These are phyloP conservation scores for Linnemannia schmuckeri DNA, from an alignment of 192 early-diverging fungal species.

Conservation along the genomic window DNA sequence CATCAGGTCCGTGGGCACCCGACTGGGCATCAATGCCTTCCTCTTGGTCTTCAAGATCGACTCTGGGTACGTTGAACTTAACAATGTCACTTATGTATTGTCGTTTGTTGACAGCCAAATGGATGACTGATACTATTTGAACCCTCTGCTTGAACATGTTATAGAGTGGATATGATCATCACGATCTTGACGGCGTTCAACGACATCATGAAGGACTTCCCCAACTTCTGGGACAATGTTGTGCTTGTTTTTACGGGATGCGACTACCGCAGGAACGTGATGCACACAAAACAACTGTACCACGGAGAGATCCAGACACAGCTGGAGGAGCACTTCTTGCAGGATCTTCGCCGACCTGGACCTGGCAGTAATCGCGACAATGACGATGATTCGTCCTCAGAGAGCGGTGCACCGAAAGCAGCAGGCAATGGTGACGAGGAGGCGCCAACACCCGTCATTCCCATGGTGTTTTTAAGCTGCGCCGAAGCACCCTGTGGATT, in stretches of 20 bases:
- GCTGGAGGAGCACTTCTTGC: constrained; percentile 40
- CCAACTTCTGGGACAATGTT: constrained; percentile 53
- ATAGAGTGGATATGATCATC: constrained; percentile 50
- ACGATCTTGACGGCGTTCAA: constrained; percentile 46
- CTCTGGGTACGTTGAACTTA: constrained; percentile 29
- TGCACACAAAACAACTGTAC: constrained; percentile 51
- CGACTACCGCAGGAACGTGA: constrained; percentile 49
- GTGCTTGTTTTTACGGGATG: constrained; percentile 53
- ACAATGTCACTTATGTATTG: neutral
- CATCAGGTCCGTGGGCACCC: constrained; percentile 44
- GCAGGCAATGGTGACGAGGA: neutral
- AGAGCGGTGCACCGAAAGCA: neutral
- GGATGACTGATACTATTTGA: neutral
- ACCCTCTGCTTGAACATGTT: neutral
- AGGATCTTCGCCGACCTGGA: neutral
- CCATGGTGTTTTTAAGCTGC: constrained; percentile 46
- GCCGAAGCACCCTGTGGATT: constrained; percentile 49
- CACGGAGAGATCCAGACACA: constrained; percentile 51
- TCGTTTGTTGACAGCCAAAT: neutral
- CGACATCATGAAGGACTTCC: constrained; percentile 55
- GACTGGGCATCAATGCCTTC: constrained; percentile 45
- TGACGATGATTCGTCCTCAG: neutral
- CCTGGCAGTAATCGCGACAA: neutral
- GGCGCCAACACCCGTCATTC: constrained; percentile 7
- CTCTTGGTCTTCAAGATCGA: constrained; percentile 55